Evolutionary conservation across 2,329 filamentous ascomycete genomes (phyloP), one percentile per base, ranked within the genome.

Genomic region (Epicoccum nigrum): DNA sequence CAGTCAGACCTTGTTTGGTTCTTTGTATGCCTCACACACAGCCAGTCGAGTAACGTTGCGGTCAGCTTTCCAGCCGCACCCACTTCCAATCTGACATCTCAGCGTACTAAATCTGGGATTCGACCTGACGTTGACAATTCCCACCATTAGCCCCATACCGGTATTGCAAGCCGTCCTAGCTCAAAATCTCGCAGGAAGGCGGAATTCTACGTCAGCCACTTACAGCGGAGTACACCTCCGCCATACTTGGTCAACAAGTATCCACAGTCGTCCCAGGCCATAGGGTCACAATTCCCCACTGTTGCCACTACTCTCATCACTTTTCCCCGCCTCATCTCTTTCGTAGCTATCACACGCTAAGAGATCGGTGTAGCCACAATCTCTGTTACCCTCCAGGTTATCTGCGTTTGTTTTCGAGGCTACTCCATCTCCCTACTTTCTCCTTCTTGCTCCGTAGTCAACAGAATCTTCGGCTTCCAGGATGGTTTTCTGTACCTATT

Each of bases 401-500:
- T 43, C 49, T 47, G 43, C 21, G 38, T 16, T 15, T 32, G 16
- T 25, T 37, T 12, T 37, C 23, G 23, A 41, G 41, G 41, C 41
- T 47, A 38, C 50, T 20, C 50, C 13, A 55, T 38, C 48, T 51
- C 48, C 43, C 25, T 44, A 30, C 39, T 27, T 34, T 19, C 25
- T 23, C 16, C 39, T 25, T 54, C 33, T 41, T 40, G 27, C 19
- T n/a, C 37, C 34, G 33, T 46, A 30, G 37, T 45, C 39, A 19
- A 21, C 28, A 34, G 21, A 16, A 19, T 40, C 20, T 34, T 47
- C n/a, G 11, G 31, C 25, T 37, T 43, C 15, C 59, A 76, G 56
- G 39, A 80, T 81, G 78, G 77, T 80, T 23, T 81, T 79, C 65
- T 81, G 79, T 65, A 80, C 79, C 45, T 81, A 81, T 55, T 81